Evolutionary conservation across 768 basidiomycete genomes (phyloP), one percentile per base, ranked within the genome.

Genomic region (Royoungia palumana): DNA sequence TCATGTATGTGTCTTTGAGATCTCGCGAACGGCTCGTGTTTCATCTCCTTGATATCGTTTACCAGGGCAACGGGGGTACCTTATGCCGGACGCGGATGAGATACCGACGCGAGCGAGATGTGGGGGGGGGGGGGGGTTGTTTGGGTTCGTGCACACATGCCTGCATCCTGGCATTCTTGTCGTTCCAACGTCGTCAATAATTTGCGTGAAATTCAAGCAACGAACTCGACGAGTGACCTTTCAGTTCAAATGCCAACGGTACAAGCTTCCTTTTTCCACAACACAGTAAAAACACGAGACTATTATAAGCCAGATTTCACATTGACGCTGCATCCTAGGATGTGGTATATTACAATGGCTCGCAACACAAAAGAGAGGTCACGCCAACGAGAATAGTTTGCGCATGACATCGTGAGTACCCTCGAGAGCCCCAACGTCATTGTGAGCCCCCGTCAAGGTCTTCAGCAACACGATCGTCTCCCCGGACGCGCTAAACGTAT

Each of bases 381-480:
- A 59, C 9, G 38, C 41, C 46, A 66, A 45, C 36, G 53, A 66
- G 46, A 66, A 66, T 10, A 64, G 14, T 10, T 51, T 60, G 30
- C 66, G 62, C 19, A 82, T 75, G 12, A 78, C 68, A 63, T 87
- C 85, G 54, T 89, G 84, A 19, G 87, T 78, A 8, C 86, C 87
- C 51, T 89, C 85, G 27, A 80, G 67, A 3, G 75, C 65, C 12
- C 80, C 80, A 39, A 87, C 64, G 50, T 72, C 71, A 48, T 80
- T 75, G 59, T 89, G 87, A 0, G 71, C 71, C 7, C 87, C 87
- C 52, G 72, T 73, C 22, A 70, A 55, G 2, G 81, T 81, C 66
- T 80, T 79, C 36, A 87, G 65, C 44, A 84, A 70, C 6, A 77
- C 75, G 7, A 87, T 72, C 43, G 75, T 78, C 39, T 76, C 64